phyloP scores from a whole-genome alignment of 1,139 yeast species.

The Protomyces arabidopsidicola region DNA sequence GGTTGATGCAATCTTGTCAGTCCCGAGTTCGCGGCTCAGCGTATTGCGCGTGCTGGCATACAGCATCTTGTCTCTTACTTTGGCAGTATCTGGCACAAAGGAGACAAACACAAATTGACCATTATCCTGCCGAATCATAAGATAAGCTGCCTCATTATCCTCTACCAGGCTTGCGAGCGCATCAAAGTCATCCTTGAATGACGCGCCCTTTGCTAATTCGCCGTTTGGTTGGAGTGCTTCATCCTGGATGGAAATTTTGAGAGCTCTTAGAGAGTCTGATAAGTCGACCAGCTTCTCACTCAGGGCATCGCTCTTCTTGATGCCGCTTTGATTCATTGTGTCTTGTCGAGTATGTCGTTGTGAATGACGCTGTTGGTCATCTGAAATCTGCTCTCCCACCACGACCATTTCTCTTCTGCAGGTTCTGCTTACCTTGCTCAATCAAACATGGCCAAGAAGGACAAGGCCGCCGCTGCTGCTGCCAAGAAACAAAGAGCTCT shows the following conservation, averaged over 20 bases:
- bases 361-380: not conserved
- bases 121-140: conserved; percentile 48
- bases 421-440: too few relatives aligned
- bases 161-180: conserved; percentile 42
- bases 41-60: conserved; percentile 87
- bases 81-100: conserved; percentile 81
- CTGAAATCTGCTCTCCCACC: not conserved
- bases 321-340: conserved; percentile 22
- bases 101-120: conserved; percentile 57
- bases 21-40: conserved; percentile 64
- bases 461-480: conserved; percentile 42
- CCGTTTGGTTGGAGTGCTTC: conserved; percentile 33
- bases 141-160: conserved; percentile 57
- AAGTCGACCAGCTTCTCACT: not conserved
- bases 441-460: conserved; percentile 18
- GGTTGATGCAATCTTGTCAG: conserved; percentile 55
- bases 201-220: conserved; percentile 38
- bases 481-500: conserved; percentile 74
- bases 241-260: conserved; percentile 26
- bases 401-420: too few relatives aligned
- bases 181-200: conserved; percentile 41
- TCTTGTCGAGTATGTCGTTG: not conserved
- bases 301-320: conserved; percentile 8
- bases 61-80: conserved; percentile 81
- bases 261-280: not conserved